Percentiles rank a stretch among this genome's conserved stretches.
These are phyloP conservation scores for Capsicum baccatum DNA, from an alignment of 257 asterid genomes.

Conservation along the genomic window DNA sequence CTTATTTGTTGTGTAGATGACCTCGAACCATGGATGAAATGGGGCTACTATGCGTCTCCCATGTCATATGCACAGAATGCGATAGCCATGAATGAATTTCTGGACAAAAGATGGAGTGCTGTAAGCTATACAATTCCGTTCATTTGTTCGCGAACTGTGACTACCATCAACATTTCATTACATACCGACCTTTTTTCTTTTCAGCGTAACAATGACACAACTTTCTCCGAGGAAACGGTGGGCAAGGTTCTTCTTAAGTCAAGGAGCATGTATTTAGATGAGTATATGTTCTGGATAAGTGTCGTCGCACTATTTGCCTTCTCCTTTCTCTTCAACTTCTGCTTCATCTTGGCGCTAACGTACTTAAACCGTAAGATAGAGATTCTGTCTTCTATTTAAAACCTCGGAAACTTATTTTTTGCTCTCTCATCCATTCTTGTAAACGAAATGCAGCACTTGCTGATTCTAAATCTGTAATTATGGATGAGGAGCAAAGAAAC, in stretches of 20 bases:
- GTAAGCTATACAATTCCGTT: slow-evolving; percentile 25
- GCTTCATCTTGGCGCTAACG: slow-evolving; percentile 68
- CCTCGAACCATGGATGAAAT: slow-evolving; percentile 42
- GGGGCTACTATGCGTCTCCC: slow-evolving; percentile 45
- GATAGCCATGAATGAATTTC: slow-evolving; percentile 43
- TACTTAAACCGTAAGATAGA: slow-evolving; percentile 70
- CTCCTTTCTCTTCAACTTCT: slow-evolving; percentile 78
- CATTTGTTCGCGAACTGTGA: neutral
- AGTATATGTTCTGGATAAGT: slow-evolving; percentile 85
- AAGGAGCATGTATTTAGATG: slow-evolving; percentile 87
- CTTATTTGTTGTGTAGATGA: slow-evolving; percentile 34
- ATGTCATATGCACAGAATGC: slow-evolving; percentile 50
- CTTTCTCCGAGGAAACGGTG: slow-evolving; percentile 69
- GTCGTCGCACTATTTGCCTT: slow-evolving; percentile 77
- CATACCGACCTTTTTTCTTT: slow-evolving; percentile 17
- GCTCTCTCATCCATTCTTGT: slow-evolving; percentile 33
- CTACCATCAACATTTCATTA: slow-evolving; percentile 30
- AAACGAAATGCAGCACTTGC: slow-evolving; percentile 63
- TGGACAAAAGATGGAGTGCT: slow-evolving; percentile 44
- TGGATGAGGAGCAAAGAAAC: slow-evolving; percentile 41
- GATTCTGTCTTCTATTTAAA: neutral
- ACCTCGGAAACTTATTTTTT: slow-evolving; percentile 20
- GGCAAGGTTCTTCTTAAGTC: slow-evolving; percentile 85
- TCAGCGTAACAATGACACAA: slow-evolving; percentile 64
- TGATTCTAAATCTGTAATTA: slow-evolving; percentile 58